A percentile compares a stretch with the other conserved stretches of the same genome.
Conservation (phyloP, 2,329 filamentous ascomycete genomes). For the Pseudogymnoascus destructans region DNA sequence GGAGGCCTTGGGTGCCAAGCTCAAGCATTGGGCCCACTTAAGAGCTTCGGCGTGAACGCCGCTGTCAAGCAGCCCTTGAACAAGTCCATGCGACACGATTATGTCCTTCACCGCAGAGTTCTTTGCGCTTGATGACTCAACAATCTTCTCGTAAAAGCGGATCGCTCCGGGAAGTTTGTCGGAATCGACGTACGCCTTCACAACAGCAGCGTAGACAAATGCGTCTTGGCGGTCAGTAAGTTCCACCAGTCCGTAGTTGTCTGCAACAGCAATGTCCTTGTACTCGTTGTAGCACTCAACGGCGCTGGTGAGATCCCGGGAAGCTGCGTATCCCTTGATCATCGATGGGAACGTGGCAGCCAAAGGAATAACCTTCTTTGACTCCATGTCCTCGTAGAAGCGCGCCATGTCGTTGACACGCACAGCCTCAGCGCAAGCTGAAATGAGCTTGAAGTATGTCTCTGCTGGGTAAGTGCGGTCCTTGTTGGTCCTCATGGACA, state of each 20-base stretch:
- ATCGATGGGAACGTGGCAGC: conserved; percentile 80
- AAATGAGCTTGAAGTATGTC: conserved; percentile 75
- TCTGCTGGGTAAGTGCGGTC: conserved; percentile 59
- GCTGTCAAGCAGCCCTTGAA: conserved; percentile 61
- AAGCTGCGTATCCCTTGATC: conserved; percentile 82
- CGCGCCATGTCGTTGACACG: conserved; percentile 79
- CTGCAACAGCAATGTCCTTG: conserved; percentile 70
- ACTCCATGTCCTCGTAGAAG: conserved; percentile 85
- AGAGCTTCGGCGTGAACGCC: conserved; percentile 63
- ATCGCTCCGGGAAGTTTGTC: conserved; percentile 69
- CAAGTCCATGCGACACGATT: conserved; percentile 60
- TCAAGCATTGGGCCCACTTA: conserved; percentile 54
- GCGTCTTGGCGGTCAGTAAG: conserved; percentile 63
- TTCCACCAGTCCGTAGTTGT: conserved; percentile 60
- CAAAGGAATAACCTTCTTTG: conserved; percentile 57
- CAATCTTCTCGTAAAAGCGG: conserved; percentile 74
- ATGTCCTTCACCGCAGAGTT: conserved; percentile 54
- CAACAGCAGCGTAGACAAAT: conserved; percentile 78
- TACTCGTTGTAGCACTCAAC: conserved; percentile 96
- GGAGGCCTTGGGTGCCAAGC: conserved; percentile 41
- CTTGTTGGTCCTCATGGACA: conserved; percentile 50
- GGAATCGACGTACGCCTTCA: conserved; percentile 76
- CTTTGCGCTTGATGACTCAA: conserved; percentile 45
- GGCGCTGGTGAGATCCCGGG: conserved; percentile 71
- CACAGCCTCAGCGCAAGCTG: conserved; percentile 71